Percentiles rank a stretch among this genome's conserved stretches.
These are phyloP conservation scores for Pseudonitzschia delicatissima DNA, from an alignment of 108 stramenopile species.

Conservation along the genomic window DNA sequence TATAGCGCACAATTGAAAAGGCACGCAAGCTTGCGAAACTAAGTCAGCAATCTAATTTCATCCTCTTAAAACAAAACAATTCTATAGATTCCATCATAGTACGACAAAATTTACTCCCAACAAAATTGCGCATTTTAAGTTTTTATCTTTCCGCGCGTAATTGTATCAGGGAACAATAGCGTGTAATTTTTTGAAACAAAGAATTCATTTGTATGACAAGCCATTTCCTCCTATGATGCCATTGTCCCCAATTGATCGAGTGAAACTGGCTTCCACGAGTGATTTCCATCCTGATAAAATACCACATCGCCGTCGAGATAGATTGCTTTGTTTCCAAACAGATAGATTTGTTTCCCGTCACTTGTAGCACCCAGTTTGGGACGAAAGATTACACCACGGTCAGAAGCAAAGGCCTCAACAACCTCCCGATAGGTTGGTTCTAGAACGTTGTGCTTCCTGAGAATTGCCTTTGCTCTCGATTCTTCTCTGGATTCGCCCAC, in stretches of 20 bases:
- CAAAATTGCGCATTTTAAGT: too few species aligned
- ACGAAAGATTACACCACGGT: constrained; percentile 55
- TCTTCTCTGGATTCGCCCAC: constrained; percentile 33
- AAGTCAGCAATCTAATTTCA: too few species aligned
- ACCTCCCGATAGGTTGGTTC: constrained; percentile 60
- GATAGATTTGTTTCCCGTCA: constrained; percentile 73
- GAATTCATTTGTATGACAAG: too few species aligned
- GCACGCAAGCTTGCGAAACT: too few species aligned
- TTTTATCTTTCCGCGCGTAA: too few species aligned
- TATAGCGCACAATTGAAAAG: constrained; percentile 14
- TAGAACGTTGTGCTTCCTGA: constrained; percentile 4
- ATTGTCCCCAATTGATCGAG: constrained; percentile 46
- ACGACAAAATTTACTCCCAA: too few species aligned
- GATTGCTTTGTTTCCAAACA: constrained; percentile 68
- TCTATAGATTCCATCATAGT: too few species aligned
- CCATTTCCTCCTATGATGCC: background rate
- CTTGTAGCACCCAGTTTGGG: constrained; percentile 65
- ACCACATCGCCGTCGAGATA: constrained; percentile 76
- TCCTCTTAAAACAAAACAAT: too few species aligned
- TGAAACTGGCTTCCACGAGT: constrained; percentile 58
- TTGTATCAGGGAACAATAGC: too few species aligned
- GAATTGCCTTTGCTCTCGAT: constrained; percentile 34
- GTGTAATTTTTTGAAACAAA: too few species aligned
- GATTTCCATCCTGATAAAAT: constrained; percentile 37
- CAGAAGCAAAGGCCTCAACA: constrained; percentile 69